These are phyloP conservation scores for Sisymbrium irio DNA, from an alignment of 345 rosid genomes.

Conservation along the genomic window DNA sequence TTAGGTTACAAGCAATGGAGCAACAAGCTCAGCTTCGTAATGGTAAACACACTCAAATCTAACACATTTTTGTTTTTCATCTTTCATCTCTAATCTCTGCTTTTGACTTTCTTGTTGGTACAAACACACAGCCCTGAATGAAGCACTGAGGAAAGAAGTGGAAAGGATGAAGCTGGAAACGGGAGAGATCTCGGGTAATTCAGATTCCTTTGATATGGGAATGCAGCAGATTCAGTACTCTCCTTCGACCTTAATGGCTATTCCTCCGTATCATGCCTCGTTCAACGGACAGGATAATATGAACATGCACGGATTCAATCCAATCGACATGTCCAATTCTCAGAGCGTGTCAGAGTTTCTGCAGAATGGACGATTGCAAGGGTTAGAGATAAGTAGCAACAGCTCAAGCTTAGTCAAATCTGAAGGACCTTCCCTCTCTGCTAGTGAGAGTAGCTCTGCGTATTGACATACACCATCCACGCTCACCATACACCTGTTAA, in stretches of 20 bases:
- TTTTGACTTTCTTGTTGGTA: neutral
- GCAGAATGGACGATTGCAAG: slow-evolving; percentile 49
- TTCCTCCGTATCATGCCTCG: slow-evolving; percentile 36
- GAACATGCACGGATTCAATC: slow-evolving; percentile 39
- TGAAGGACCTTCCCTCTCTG: slow-evolving; percentile 62
- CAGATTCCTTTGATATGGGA: slow-evolving; percentile 47
- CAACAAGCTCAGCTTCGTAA: slow-evolving; percentile 81
- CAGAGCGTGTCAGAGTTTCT: slow-evolving; percentile 38
- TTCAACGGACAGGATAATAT: slow-evolving; percentile 34
- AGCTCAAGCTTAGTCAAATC: slow-evolving; percentile 49
- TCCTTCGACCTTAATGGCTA: slow-evolving; percentile 36
- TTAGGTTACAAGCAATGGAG: slow-evolving; percentile 76
- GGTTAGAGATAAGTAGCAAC: slow-evolving; percentile 58
- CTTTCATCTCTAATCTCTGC: neutral
- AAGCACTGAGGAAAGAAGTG: slow-evolving; percentile 66
- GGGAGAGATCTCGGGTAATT: slow-evolving; percentile 44
- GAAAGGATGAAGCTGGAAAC: slow-evolving; percentile 61
- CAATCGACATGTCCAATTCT: slow-evolving; percentile 24
- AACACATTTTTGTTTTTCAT: neutral
- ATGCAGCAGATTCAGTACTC: slow-evolving; percentile 46
- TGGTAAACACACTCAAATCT: slow-evolving; percentile 41
- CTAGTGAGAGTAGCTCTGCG: slow-evolving; percentile 62
- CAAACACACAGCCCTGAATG: slow-evolving; percentile 48
- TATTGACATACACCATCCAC: slow-evolving; percentile 32
- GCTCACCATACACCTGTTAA: slow-evolving; percentile 5